Base-by-base conservation (phyloP, 345 rosid genomes). In the Trapa bicornis region DNA sequence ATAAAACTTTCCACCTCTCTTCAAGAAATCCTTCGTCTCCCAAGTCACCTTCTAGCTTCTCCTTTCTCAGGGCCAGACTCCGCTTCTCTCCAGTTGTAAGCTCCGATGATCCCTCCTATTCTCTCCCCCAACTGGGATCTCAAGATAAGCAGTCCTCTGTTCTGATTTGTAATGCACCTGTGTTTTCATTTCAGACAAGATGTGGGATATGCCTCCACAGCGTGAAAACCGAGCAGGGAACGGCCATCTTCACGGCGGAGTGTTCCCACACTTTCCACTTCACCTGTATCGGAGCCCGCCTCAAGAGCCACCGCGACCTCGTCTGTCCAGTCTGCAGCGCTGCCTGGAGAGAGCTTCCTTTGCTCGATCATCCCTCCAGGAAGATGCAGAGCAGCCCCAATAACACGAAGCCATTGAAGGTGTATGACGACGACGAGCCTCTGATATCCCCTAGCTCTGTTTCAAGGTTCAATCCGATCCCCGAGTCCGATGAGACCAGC, bases 191-290 rank as follows among this genome's bases (percentile, higher is more conserved):
- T 68, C 85, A 86, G 88, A 80, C 75, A 81, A 79, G 83, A 75
- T 93, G 98, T 58, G 96, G 89, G 65, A 84, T 93, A 68, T 93
- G 98, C 67, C 70, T 74, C 47, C 88, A 84, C 68, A 81, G 83
- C 53, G 85, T 84, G 67, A 86, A 80, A 78, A 75, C 82, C 17
- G 94, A 90, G 5, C 84, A 84, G 70, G 97, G 96, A n/a, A 88
- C 89, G 6, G 94, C 93, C 37, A 85, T 89, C 62, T 85, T 85
- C 80, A 93, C 94, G 32, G 96, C 97, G 22, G 97, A 90, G 71
- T 93, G 98, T 66, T 80, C 85, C 0, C 97, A 93, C 71, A 70
- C 76, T 29, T 93, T 93, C 65, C 97, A 93, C 71, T 88, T 90
- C 72, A 87, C 88, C 1, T 93, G 97, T 70, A 65, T 90, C 16